phyloP scores from a whole-genome alignment of 345 rosid genomes.

The Litchi chinensis region DNA sequence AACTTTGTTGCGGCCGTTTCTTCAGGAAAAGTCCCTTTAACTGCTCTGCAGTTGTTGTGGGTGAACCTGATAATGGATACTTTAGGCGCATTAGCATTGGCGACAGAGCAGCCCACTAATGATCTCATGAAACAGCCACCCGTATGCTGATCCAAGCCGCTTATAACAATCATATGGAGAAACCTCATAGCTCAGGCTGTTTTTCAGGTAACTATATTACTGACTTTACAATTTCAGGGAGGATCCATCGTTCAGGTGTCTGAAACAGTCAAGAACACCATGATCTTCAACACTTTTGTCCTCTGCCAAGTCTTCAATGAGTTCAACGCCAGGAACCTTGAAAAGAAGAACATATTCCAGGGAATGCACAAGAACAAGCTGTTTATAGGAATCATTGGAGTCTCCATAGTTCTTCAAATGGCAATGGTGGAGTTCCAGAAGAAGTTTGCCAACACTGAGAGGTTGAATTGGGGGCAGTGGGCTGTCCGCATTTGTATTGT shows the following conservation, averaged over 20 bases:
- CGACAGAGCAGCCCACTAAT: slow-evolving; percentile 34
- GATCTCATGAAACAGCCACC: too few species aligned
- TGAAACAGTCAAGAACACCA: slow-evolving; percentile 31
- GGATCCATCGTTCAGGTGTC: slow-evolving; percentile 29
- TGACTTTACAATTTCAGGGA: slow-evolving; percentile 42
- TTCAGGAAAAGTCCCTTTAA: slow-evolving; percentile 36
- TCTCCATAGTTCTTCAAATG: slow-evolving; percentile 35
- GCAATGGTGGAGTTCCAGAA: slow-evolving; percentile 46
- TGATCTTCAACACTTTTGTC: slow-evolving; percentile 44
- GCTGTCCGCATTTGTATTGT: slow-evolving; percentile 38
- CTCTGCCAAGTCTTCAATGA: slow-evolving; percentile 41
- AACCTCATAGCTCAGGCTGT: slow-evolving; percentile 43
- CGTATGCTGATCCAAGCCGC: slow-evolving; percentile 34
- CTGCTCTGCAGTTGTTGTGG: slow-evolving; percentile 50
- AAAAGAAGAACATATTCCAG: slow-evolving; percentile 45
- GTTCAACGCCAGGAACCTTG: slow-evolving; percentile 45
- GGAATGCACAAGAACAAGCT: slow-evolving; percentile 37
- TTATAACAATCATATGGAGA: slow-evolving; percentile 50
- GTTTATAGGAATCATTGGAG: slow-evolving; percentile 31
- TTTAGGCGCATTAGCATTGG: slow-evolving; percentile 41
- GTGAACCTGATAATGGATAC: slow-evolving; percentile 47
- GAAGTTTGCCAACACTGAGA: slow-evolving; percentile 44
- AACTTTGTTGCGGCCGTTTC: slow-evolving; percentile 43
- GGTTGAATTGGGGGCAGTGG: slow-evolving; percentile 45
- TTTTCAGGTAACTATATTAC: slow-evolving; percentile 34